Percentiles rank a stretch among this genome's conserved stretches.
Conservation (phyloP, 2,329 filamentous ascomycete species). For the Fusarium sp. region DNA sequence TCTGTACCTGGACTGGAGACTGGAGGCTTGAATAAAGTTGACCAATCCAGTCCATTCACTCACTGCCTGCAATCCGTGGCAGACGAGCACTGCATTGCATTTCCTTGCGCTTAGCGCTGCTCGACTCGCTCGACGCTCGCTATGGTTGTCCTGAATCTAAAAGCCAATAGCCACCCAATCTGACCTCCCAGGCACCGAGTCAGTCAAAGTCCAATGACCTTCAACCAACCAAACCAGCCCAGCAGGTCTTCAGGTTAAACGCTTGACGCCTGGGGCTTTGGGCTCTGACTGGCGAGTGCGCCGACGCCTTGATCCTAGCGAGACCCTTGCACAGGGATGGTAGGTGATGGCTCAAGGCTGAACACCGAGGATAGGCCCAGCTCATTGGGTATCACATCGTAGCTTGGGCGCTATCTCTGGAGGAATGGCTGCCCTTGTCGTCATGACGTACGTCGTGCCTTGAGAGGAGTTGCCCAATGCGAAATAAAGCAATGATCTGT, state of each 20-base stretch:
- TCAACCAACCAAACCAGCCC: conserved; percentile 28
- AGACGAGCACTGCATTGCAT: conserved; percentile 18
- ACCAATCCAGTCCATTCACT: conserved; percentile 23
- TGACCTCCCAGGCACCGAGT: conserved; percentile 26
- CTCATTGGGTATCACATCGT: conserved; percentile 32
- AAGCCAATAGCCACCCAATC: conserved; percentile 40
- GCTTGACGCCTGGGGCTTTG: conserved; percentile 31
- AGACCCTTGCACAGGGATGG: conserved; percentile 30
- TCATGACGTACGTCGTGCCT: conserved; percentile 39
- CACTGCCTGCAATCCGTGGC: conserved; percentile 13
- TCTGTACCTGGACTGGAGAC: conserved; percentile 10
- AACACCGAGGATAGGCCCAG: conserved; percentile 31
- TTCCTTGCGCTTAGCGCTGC: conserved; percentile 25
- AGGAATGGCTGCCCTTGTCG: conserved; percentile 22
- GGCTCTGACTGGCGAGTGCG: conserved; percentile 19
- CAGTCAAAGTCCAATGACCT: conserved; percentile 28
- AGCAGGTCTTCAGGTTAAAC: conserved; percentile 13
- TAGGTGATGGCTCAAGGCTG: conserved; percentile 15
- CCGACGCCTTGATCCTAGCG: conserved; percentile 19
- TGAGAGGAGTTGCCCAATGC: conserved; percentile 14
- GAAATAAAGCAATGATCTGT: conserved; percentile 4
- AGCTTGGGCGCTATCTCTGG: conserved; percentile 16
- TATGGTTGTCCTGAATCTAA: conserved; percentile 15
- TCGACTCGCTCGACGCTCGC: conserved; percentile 5
- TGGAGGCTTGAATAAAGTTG: conserved; percentile 29